Base-by-base conservation (phyloP, 306 rosid species). In the Ochetophila trinervis region DNA sequence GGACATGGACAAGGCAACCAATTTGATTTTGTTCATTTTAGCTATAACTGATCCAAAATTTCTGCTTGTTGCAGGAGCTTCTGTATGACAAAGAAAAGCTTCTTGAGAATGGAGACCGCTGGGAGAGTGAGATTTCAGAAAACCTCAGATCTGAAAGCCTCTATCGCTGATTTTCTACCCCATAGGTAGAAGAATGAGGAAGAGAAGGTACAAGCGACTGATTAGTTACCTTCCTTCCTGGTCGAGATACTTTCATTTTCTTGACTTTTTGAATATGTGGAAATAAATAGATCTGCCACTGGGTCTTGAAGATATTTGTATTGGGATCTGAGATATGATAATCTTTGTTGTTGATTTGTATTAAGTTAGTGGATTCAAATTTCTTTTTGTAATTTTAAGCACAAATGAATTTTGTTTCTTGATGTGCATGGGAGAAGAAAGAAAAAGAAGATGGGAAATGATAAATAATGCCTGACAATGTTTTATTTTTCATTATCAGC, bases 51-150 rank as follows among this genome's bases (percentile, higher is more conserved):
- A 71, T 56, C 54, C 5, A 11, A 18, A 16, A 6, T 47, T 63
- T 65, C 72, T 17, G 54, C 61, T 64, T 57, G 51, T 47, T 74
- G 71, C 72, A 93, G 99, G 99, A 93, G 86, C 99, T 93, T 81
- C 85, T 93, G 52, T 93, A 93, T 71, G 99, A 93, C 90, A 93
- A 93, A 70, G 99, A 93, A 80, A 93, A 90, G 87, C 84, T 93
- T 67, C 99, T 93, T 53, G 96, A 93, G 79, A 93, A 93, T 35
- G 99, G 99, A 57, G 99, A 93, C 73, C 86, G 99, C 54, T 93
- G 99, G 99, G 99, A 93, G 84, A 81, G 91, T 19, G 99, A 93
- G 84, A 93, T 93, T 55, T 90, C 99, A 1, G 99, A 93, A 85
- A 93, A 93, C 80, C 95, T 93, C 76, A 86, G 88, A 83, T 90